phyloP scores from a whole-genome alignment of 2,329 filamentous ascomycete species.

The Penicillium palitans region DNA sequence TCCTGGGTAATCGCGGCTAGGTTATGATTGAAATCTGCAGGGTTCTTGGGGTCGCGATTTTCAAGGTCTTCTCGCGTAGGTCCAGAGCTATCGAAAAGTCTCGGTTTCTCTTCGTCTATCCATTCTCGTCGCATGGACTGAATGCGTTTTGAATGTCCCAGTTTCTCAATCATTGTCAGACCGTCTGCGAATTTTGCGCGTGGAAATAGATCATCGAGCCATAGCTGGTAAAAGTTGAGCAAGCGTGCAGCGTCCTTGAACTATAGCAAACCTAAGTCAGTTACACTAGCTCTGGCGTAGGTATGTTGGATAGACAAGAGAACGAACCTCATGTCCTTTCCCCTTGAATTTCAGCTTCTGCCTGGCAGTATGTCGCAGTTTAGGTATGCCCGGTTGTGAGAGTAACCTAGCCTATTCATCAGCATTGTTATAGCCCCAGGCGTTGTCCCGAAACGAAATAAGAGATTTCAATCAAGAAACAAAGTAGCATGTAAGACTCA shows the following conservation, averaged over 20 bases:
- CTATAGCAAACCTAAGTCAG: slow-evolving; percentile 44
- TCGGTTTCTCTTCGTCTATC: slow-evolving; percentile 69
- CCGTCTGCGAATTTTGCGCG: slow-evolving; percentile 93
- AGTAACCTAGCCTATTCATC: slow-evolving; percentile 62
- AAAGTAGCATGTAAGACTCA: slow-evolving; percentile 37
- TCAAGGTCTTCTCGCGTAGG: slow-evolving; percentile 1
- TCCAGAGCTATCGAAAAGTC: slow-evolving; percentile 7
- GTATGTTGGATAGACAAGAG: neutral
- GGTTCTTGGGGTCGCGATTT: slow-evolving; percentile 1
- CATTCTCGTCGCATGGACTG: slow-evolving; percentile 74
- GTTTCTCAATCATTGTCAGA: slow-evolving; percentile 85
- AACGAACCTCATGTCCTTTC: slow-evolving; percentile 80
- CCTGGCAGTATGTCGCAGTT: slow-evolving; percentile 69
- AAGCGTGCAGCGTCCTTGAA: slow-evolving; percentile 82
- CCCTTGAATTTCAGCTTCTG: slow-evolving; percentile 77
- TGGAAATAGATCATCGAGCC: slow-evolving; percentile 94
- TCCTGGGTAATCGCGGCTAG: neutral
- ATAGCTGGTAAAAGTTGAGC: slow-evolving; percentile 88
- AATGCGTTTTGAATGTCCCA: slow-evolving; percentile 80
- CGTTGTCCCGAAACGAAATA: neutral
- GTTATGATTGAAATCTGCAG: neutral
- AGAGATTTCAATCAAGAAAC: neutral
- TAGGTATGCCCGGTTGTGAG: slow-evolving; percentile 79
- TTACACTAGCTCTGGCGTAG: neutral
- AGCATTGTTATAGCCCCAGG: neutral